phyloP scores from a whole-genome alignment of 2,329 filamentous ascomycete species.

The Fusarium sp. region DNA sequence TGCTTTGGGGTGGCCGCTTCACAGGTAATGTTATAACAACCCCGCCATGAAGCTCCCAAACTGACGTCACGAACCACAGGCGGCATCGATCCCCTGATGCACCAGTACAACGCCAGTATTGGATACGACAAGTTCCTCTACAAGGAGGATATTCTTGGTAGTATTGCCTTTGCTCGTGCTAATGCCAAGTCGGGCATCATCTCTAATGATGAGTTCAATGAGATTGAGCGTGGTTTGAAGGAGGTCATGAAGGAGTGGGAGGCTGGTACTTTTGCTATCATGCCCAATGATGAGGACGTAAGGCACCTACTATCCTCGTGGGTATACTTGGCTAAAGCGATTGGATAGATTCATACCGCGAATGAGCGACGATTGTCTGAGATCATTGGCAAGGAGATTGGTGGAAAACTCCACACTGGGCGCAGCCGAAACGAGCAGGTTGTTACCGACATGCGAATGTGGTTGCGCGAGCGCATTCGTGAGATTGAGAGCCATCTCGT shows the following conservation, averaged over 20 bases:
- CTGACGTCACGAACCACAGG: slow-evolving; percentile 45
- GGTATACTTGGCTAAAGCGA: background rate
- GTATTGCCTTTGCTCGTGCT: slow-evolving; percentile 83
- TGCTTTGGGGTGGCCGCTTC: slow-evolving; percentile 23
- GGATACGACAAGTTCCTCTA: slow-evolving; percentile 80
- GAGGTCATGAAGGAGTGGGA: slow-evolving; percentile 67
- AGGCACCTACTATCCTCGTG: slow-evolving; percentile 13
- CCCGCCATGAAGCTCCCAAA: background rate
- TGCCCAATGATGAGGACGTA: slow-evolving; percentile 64
- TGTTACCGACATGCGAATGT: slow-evolving; percentile 89
- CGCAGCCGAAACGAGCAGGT: slow-evolving; percentile 92
- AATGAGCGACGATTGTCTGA: slow-evolving; percentile 81
- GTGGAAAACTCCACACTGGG: slow-evolving; percentile 89
- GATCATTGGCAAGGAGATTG: slow-evolving; percentile 85
- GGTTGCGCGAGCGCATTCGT: slow-evolving; percentile 80
- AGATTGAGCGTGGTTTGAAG: slow-evolving; percentile 78
- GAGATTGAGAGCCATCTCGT: slow-evolving; percentile 75
- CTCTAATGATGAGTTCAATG: slow-evolving; percentile 75
- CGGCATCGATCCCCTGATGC: slow-evolving; percentile 86
- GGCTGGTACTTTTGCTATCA: slow-evolving; percentile 61
- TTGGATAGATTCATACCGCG: slow-evolving; percentile 66
- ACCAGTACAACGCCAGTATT: slow-evolving; percentile 82
- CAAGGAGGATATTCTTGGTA: slow-evolving; percentile 82
- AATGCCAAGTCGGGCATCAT: slow-evolving; percentile 82
- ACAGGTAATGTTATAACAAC: background rate